Evolutionary conservation across 768 basidiomycete genomes (phyloP), one percentile per base, ranked within the genome.

Genomic region (Botryobasidium botryosum): DNA sequence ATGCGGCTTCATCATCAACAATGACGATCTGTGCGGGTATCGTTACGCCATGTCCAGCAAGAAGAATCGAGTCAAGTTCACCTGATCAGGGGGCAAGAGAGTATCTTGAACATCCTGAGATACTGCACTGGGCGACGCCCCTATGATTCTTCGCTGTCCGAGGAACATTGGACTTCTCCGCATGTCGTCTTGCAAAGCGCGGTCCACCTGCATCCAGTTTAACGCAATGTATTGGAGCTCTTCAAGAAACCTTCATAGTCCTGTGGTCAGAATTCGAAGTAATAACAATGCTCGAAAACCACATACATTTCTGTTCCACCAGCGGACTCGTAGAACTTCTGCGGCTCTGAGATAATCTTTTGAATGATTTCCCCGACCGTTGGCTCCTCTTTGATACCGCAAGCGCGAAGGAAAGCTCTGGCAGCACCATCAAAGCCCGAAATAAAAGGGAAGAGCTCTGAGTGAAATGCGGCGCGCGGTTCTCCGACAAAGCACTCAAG

Each of bases 151-250:
- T 33, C 25, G 7, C n/a, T n/a, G n/a, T n/a, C 10, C 21, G 25
- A 7, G 26, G 2, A 15, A 21, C 21, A 18, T 43, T 43, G 20
- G 64, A 15, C 64, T 57, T 49, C 62, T 57, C 51, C 88, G 88
- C 32, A 86, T 69, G 15, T n/a, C n/a, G n/a, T n/a, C n/a, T n/a
- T n/a, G n/a, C n/a, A n/a, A n/a, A n/a, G n/a, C n/a, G n/a, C n/a
- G n/a, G n/a, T n/a, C n/a, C n/a, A n/a, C n/a, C n/a, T n/a, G n/a
- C n/a, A n/a, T n/a, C n/a, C n/a, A n/a, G n/a, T n/a, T n/a, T n/a
- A n/a, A n/a, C n/a, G 85, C 82, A 37, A 97, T 68, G 47, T 87
- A 81, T 10, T 87, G 75, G 3, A 96, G 66, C 56, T 92, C 87
- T 2, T 67, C 63, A 23, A 90, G 64, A 57, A 80, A 94, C 52